These are phyloP conservation scores for Fusarium aywerte DNA, from an alignment of 2,329 filamentous ascomycete species.

Conservation along the genomic window DNA sequence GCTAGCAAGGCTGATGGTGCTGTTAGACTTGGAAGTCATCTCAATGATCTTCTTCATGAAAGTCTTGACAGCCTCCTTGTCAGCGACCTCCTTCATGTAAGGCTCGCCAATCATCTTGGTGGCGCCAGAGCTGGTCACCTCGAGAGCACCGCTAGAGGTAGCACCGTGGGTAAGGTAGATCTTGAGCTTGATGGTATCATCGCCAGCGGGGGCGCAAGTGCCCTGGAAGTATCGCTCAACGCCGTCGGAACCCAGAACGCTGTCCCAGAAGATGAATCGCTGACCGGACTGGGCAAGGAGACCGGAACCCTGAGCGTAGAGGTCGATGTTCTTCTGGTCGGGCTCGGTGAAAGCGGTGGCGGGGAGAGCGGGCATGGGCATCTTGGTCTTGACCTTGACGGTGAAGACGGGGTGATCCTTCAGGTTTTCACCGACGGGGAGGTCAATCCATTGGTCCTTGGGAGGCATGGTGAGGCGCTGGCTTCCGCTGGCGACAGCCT, in stretches of 20 bases:
- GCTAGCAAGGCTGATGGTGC: constrained; percentile 63
- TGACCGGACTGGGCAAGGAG: constrained; percentile 59
- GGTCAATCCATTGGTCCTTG: constrained; percentile 63
- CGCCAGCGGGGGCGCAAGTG: constrained; percentile 56
- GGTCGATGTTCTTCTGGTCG: constrained; percentile 45
- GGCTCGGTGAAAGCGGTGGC: constrained; percentile 43
- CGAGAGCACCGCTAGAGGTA: constrained; percentile 58
- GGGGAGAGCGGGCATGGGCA: constrained; percentile 50
- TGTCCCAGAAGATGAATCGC: constrained; percentile 60
- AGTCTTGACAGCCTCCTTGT: constrained; percentile 58
- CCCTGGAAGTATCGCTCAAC: constrained; percentile 56
- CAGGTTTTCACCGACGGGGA: constrained; percentile 69
- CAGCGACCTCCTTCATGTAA: constrained; percentile 49
- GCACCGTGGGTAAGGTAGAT: constrained; percentile 63
- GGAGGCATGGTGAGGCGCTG: constrained; percentile 64
- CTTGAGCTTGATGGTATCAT: constrained; percentile 58
- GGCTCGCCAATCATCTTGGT: constrained; percentile 56
- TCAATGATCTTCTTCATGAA: constrained; percentile 71
- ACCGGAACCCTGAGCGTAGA: constrained; percentile 52
- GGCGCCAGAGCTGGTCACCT: constrained; percentile 53
- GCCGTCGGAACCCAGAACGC: constrained; percentile 55
- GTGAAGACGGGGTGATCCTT: constrained; percentile 64
- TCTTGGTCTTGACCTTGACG: constrained; percentile 55
- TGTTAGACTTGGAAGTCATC: constrained; percentile 69
- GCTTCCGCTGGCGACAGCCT: constrained; percentile 60